Conservation (phyloP, 1,139 yeast genomes). For the Kodamaea suecica region DNA sequence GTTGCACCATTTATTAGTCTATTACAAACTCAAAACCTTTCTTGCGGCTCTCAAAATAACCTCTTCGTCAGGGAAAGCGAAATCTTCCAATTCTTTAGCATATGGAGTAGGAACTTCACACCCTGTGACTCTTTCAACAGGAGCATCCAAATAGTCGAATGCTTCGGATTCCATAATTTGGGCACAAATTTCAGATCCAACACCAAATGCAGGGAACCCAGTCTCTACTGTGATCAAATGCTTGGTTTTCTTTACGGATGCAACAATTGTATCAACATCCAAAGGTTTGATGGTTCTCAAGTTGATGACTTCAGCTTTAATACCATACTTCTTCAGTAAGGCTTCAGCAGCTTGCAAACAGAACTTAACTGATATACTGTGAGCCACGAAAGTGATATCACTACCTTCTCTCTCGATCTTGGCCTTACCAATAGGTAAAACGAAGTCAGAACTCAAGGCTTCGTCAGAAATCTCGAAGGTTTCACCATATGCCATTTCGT, state of each 20-base stretch:
- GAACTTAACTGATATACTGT: constrained; percentile 85
- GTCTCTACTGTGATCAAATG: constrained; percentile 95
- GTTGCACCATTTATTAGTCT: too few species aligned
- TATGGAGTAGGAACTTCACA: constrained; percentile 99
- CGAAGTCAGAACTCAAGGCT: constrained; percentile 81
- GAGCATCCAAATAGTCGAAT: constrained; percentile 97
- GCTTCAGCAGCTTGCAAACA: constrained; percentile 87
- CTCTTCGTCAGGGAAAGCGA: constrained; percentile 97
- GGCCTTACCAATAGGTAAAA: constrained; percentile 92
- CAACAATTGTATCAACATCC: constrained; percentile 82
- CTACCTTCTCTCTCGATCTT: constrained; percentile 91
- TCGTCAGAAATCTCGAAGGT: constrained; percentile 87
- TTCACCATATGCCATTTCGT: constrained; percentile 93
- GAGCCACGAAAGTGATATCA: constrained; percentile 86
- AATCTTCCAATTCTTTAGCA: constrained; percentile 93
- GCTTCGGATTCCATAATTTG: constrained; percentile 99
- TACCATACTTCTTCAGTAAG: constrained; percentile 79
- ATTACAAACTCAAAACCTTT: constrained; percentile 74
- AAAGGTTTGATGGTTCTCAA: constrained; percentile 96
- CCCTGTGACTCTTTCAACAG: constrained; percentile 98
- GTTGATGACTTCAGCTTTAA: constrained; percentile 90
- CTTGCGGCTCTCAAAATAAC: constrained; percentile 87
- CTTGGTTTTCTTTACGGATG: constrained; percentile 93
- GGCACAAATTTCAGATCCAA: constrained; percentile 97
- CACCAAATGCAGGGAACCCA: constrained; percentile 98